Evolutionary conservation across 1,284 basidiomycete genomes (phyloP).

Genomic region (Puccinia coronata): DNA sequence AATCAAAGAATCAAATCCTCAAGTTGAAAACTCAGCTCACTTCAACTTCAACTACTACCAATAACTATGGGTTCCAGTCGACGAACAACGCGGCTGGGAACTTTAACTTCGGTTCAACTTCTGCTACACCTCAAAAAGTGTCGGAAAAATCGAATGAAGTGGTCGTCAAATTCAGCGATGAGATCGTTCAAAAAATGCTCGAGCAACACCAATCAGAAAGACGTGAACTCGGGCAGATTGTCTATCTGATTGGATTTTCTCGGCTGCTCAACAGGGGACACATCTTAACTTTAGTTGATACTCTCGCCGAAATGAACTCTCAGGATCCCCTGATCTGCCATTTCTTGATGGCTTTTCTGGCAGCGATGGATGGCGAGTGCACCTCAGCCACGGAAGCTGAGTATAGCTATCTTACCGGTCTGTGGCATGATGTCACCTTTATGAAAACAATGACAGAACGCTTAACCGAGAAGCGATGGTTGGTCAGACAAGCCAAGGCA

Average conservation of each 20-base stretch:
- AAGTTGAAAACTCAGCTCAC: slow-evolving; percentile 48
- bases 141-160: slow-evolving; percentile 39
- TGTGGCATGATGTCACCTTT: slow-evolving; percentile 44
- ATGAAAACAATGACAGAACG: slow-evolving; percentile 39
- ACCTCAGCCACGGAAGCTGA: slow-evolving; percentile 34
- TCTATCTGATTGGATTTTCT: slow-evolving; percentile 48
- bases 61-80: not conserved
- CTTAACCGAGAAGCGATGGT: slow-evolving; percentile 42
- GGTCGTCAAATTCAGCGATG: slow-evolving; percentile 47
- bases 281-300: slow-evolving; percentile 31
- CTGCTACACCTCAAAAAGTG: not conserved
- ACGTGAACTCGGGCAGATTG: slow-evolving; percentile 45
- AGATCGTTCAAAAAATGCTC: slow-evolving; percentile 49
- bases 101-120: slow-evolving; percentile 30
- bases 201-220: slow-evolving; percentile 49
- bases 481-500: slow-evolving; percentile 46
- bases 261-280: slow-evolving; percentile 31
- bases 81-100: not conserved
- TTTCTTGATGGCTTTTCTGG: slow-evolving; percentile 47
- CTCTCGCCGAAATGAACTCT: slow-evolving; percentile 42
- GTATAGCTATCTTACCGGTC: slow-evolving; percentile 19
- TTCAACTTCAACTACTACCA: slow-evolving; percentile 24
- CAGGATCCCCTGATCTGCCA: slow-evolving; percentile 47
- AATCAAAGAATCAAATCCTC: slow-evolving; percentile 43
- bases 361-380: slow-evolving; percentile 43